A percentile compares a stretch with the other conserved stretches of the same genome.
These are phyloP conservation scores for Hyaloscypha variabilis DNA, from an alignment of 495 filamentous ascomycete genomes.

Conservation along the genomic window DNA sequence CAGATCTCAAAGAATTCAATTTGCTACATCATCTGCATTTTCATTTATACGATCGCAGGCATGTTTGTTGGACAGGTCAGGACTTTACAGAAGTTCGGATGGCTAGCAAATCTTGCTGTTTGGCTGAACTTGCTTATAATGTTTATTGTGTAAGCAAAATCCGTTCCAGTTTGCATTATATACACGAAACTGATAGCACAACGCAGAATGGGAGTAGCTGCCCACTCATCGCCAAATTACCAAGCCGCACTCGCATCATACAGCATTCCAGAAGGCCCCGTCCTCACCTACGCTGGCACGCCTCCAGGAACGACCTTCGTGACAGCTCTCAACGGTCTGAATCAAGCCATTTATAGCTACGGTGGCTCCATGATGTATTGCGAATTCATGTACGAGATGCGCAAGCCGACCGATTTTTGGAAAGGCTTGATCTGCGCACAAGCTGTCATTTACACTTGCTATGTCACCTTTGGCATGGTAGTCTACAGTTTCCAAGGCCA, in stretches of 20 bases:
- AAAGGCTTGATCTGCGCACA: slow-evolving; percentile 60
- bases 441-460: slow-evolving; percentile 51
- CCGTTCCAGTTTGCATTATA: no score
- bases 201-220: slow-evolving; percentile 47
- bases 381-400: slow-evolving; percentile 69
- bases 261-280: slow-evolving; percentile 26
- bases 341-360: slow-evolving; percentile 56
- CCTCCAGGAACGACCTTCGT: slow-evolving; percentile 35
- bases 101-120: slow-evolving; percentile 57
- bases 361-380: slow-evolving; percentile 54
- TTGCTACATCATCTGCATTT: slow-evolving; percentile 48
- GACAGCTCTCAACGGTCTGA: slow-evolving; percentile 52
- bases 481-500: slow-evolving; percentile 58
- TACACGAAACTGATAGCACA: no score
- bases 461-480: slow-evolving; percentile 57
- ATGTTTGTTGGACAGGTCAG: slow-evolving; percentile 46
- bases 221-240: slow-evolving; percentile 50
- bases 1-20: slow-evolving; percentile 42
- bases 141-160: slow-evolving; percentile 28
- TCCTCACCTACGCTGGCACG: slow-evolving; percentile 30
- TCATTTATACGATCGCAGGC: slow-evolving; percentile 8
- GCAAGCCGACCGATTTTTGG: slow-evolving; percentile 60
- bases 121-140: slow-evolving; percentile 57
- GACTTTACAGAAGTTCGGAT: slow-evolving; percentile 53
- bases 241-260: slow-evolving; percentile 29